Evolutionary conservation across 768 basidiomycete genomes (phyloP), one percentile per base, ranked within the genome.

Genomic region (Pisolithus orientalis): DNA sequence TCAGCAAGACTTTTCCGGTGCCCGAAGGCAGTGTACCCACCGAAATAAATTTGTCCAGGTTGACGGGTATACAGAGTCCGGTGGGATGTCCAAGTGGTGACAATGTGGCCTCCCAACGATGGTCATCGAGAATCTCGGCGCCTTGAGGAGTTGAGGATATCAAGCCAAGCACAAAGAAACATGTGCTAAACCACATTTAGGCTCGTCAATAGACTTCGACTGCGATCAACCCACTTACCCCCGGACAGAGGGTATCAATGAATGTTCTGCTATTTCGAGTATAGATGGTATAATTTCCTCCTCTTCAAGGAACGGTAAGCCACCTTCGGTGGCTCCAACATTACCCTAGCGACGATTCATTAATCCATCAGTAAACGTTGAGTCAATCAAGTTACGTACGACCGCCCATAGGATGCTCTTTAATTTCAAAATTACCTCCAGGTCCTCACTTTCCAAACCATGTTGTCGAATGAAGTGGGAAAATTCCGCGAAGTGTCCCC

Each of bases 341-440:
- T 94, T 94, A 4, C 96, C 96, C 95, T 98, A 57, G 24, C 13
- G 6, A 50, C 8, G 32, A 38, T 52, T 49, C 48, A 27, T 50
- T 11, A 44, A 48, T 25, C 42, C 37, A 32, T 5, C 49, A 32
- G 31, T 11, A 38, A 17, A 47, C 40, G 29, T 11, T 11, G 1
- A 50, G 39, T 10, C 9, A 1, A 51, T 11, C 4, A 21, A n/a
- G n/a, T 25, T 13, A 79, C 90, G 61, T 67, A 97, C 95, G 51
- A 98, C 87, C 5, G 93, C 93, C 96, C 96, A 99, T 0, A 98
- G 74, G 13, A 94, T 88, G 62, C 93, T 95, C 70, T 99, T 98
- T 42, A 99, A 68, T 67, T 90, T 94, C 62, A 86, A 72, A 45
- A 97, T 87, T 34, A 96, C 75, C 39, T 89, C 90, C 11, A 80